These are phyloP conservation scores for Solanum hybrid DNA, from an alignment of 305 asterid genomes.

Conservation along the genomic window DNA sequence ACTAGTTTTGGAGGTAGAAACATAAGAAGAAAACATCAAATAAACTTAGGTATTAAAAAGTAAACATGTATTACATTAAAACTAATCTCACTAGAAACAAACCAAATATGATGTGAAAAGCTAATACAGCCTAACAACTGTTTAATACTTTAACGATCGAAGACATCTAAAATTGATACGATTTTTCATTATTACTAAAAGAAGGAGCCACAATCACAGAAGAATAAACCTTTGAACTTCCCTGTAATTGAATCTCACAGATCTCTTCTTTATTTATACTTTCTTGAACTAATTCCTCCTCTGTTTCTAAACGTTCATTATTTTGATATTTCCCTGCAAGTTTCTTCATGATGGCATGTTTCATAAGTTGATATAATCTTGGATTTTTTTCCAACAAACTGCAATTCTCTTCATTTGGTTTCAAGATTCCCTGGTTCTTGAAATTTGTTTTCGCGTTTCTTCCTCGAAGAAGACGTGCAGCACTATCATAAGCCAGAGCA, in stretches of 20 bases:
- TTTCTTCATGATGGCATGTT: slow-evolving; percentile 22
- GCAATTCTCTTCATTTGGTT: slow-evolving; percentile 15
- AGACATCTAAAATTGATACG: neutral
- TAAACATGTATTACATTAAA: neutral
- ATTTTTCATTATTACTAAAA: slow-evolving; percentile 1
- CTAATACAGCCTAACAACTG: neutral
- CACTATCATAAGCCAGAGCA: slow-evolving; percentile 27
- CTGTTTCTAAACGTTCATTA: neutral
- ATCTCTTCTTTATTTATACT: neutral
- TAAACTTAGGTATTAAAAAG: neutral
- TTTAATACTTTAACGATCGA: neutral
- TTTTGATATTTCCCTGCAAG: neutral
- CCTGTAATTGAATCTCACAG: neutral
- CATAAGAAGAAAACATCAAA: neutral
- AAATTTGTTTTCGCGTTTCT: slow-evolving; percentile 33
- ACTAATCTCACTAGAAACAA: neutral
- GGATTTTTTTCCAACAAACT: slow-evolving; percentile 17
- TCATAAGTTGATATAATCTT: slow-evolving; percentile 20
- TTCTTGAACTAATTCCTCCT: neutral
- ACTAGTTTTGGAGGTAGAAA: neutral
- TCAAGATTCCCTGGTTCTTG: slow-evolving; percentile 5
- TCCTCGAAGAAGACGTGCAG: slow-evolving; percentile 24
- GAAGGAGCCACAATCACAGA: slow-evolving; percentile 38
- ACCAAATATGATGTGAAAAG: neutral
- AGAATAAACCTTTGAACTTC: slow-evolving; percentile 26